A percentile compares a stretch with the other conserved stretches of the same genome.
These are phyloP conservation scores for Aspergillus ochraceus DNA, from an alignment of 2,329 filamentous ascomycete species.

Conservation along the genomic window DNA sequence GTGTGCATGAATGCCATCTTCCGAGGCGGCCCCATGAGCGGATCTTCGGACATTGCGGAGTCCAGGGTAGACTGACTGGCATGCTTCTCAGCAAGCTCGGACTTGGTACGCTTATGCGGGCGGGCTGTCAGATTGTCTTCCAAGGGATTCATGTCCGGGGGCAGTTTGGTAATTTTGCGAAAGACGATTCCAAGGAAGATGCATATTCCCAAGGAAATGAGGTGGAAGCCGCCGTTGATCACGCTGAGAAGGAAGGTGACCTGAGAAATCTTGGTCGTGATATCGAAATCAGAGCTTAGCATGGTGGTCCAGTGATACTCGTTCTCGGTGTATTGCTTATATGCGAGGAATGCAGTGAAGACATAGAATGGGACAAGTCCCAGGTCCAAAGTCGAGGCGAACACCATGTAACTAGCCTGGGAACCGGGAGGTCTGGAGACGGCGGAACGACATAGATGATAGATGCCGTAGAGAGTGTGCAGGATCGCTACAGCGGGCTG, in stretches of 20 bases:
- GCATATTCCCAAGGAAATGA: conserved; percentile 68
- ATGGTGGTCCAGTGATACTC: conserved; percentile 66
- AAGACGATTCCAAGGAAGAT: conserved; percentile 77
- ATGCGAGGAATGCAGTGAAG: conserved; percentile 57
- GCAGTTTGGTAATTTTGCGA: conserved; percentile 75
- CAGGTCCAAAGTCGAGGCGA: conserved; percentile 72
- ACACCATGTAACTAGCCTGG: conserved; percentile 85
- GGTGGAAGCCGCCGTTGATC: conserved; percentile 65
- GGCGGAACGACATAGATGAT: conserved; percentile 72
- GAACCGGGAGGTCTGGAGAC: conserved; percentile 73
- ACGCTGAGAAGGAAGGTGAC: conserved; percentile 69
- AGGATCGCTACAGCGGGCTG: conserved; percentile 75
- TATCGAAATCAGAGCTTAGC: conserved; percentile 53
- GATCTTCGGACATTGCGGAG: conserved; percentile 43
- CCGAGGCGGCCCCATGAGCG: conserved; percentile 43
- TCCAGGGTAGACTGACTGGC: conserved; percentile 52
- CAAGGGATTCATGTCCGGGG: conserved; percentile 93
- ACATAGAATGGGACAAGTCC: conserved; percentile 64
- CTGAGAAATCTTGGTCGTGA: conserved; percentile 62
- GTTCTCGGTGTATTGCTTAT: conserved; percentile 49
- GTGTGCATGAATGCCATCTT: conserved; percentile 80
- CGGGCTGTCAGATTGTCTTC: conserved; percentile 78
- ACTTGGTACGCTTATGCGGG: conserved; percentile 73
- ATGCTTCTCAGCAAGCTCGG: conserved; percentile 63
- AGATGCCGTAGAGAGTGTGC: conserved; percentile 75